A percentile compares a stretch with the other conserved stretches of the same genome.
Evolutionary conservation across 148 eudicot species (phyloP).

Genomic region (Cornus kousa): DNA sequence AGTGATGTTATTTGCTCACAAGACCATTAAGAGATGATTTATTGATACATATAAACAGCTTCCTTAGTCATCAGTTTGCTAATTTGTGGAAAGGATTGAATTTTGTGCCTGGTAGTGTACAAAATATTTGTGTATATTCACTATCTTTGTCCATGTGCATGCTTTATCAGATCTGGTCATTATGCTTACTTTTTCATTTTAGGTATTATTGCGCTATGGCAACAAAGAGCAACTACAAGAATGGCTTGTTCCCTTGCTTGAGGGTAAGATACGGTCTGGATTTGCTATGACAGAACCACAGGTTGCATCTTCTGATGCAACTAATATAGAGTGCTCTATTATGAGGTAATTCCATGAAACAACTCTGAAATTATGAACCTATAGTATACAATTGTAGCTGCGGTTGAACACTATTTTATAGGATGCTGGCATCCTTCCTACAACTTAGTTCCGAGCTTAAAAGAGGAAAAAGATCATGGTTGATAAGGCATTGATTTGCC

Average conservation of each 20-base stretch:
- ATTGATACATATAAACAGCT: neutral
- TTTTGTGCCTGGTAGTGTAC: neutral
- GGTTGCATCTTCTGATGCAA: slow-evolving; percentile 99
- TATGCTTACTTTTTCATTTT: slow-evolving; percentile 5
- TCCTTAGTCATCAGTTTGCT: no score
- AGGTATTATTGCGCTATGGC: slow-evolving; percentile 95
- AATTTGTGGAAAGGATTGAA: no score
- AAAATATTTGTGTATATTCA: no score
- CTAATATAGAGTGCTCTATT: slow-evolving; percentile 94
- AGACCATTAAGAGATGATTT: neutral
- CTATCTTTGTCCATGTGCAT: neutral
- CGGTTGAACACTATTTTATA: neutral
- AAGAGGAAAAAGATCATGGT: neutral
- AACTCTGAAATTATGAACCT: slow-evolving; percentile 1
- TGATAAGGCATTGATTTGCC: neutral
- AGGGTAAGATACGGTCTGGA: slow-evolving; percentile 89
- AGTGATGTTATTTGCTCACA: slow-evolving; percentile 1
- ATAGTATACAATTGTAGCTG: neutral
- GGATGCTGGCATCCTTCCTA: neutral
- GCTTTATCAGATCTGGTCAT: slow-evolving; percentile 7
- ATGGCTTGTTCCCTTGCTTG: slow-evolving; percentile 94
- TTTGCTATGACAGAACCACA: slow-evolving; percentile 99
- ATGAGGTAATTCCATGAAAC: slow-evolving; percentile 44
- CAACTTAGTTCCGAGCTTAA: neutral
- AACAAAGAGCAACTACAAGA: slow-evolving; percentile 72